Base-by-base conservation (phyloP, 228 moss, liverwort and hornwort genomes). In the Sphagnum magellanicum region DNA sequence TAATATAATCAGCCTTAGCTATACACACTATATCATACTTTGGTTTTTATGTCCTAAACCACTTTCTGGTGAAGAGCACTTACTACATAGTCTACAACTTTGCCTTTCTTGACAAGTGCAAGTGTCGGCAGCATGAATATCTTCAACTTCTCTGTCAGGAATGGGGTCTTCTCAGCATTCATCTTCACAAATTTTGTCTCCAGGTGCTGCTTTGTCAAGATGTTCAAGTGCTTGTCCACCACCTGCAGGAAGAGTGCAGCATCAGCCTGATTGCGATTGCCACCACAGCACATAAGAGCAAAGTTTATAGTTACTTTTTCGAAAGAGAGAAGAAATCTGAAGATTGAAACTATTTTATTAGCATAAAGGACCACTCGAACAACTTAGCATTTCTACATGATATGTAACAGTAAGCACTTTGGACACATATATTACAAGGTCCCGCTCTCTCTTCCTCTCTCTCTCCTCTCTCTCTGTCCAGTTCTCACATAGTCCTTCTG, bases 81-180 rank as follows among this genome's bases (percentile, higher is more conserved):
- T 79, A 89, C 97, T 67, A 98, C 92, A 63, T 94, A 98, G 64
- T 98, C 98, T 77, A 92, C 92, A 63, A 98, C 98, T 84, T 94
- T 98, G 78, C 90, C 89, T 72, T 90, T 89, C 75, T 76, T 86
- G 68, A 98, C 93, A 63, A 94, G 80, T 17, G 98, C 94, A 60
- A 98, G 77, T 53, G 98, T 94, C 4, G 98, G 98, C 53, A 98
- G 83, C 85, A 98, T 87, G 71, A 90, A 85, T 52, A 98, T 90
- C 72, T 89, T 98, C 67, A 98, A 71, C 75, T 83, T 90, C 51
- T 98, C 98, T 16, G 94, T 94, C 71, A 98, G 82, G 49, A 98
- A 98, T 9, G 98, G 98, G 69, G 94, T 90, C 79, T 98, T 98
- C 79, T 98, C 98, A 13, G 98, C 98, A 72, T 92, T 89, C 16